phyloP scores from a whole-genome alignment of 768 basidiomycete species.

The Imleria badia region DNA sequence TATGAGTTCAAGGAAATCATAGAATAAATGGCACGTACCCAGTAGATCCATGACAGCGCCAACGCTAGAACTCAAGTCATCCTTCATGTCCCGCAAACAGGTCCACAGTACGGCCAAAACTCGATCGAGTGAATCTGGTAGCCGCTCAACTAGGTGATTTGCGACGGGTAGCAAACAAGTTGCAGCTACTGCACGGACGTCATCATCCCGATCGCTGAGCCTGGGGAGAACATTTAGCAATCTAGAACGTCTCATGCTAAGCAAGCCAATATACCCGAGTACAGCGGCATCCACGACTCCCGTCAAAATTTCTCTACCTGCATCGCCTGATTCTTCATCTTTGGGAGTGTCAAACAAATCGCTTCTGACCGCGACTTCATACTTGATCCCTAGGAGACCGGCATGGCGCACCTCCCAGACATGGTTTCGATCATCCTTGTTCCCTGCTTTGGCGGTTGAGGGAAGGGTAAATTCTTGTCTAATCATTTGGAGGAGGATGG shows the following conservation, averaged over 20 bases:
- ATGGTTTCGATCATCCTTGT: slow-evolving; percentile 48
- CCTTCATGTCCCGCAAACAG: slow-evolving; percentile 90
- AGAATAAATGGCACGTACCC: slow-evolving; percentile 46
- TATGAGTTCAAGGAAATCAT: not conserved
- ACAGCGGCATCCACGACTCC: slow-evolving; percentile 91
- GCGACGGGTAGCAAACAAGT: slow-evolving; percentile 90
- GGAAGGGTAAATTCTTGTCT: slow-evolving; percentile 72
- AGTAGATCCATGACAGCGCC: slow-evolving; percentile 97
- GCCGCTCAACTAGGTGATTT: slow-evolving; percentile 68
- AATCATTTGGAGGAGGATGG: slow-evolving; percentile 89
- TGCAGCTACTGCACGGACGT: slow-evolving; percentile 94
- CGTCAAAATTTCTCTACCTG: slow-evolving; percentile 59
- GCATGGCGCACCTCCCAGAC: slow-evolving; percentile 98
- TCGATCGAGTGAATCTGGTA: slow-evolving; percentile 68
- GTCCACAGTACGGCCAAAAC: slow-evolving; percentile 88
- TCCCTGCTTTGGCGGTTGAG: slow-evolving; percentile 32
- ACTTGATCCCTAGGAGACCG: slow-evolving; percentile 95
- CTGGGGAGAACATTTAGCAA: slow-evolving; percentile 41
- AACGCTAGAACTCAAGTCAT: slow-evolving; percentile 94
- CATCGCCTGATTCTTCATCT: slow-evolving; percentile 37
- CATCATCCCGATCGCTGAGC: slow-evolving; percentile 88
- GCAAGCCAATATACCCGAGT: slow-evolving; percentile 58
- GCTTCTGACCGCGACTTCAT: slow-evolving; percentile 91
- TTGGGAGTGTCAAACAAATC: slow-evolving; percentile 62
- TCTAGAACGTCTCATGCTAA: not conserved